phyloP scores from a whole-genome alignment of 2,329 filamentous ascomycete species.

The Ascochyta clinopodiicola region DNA sequence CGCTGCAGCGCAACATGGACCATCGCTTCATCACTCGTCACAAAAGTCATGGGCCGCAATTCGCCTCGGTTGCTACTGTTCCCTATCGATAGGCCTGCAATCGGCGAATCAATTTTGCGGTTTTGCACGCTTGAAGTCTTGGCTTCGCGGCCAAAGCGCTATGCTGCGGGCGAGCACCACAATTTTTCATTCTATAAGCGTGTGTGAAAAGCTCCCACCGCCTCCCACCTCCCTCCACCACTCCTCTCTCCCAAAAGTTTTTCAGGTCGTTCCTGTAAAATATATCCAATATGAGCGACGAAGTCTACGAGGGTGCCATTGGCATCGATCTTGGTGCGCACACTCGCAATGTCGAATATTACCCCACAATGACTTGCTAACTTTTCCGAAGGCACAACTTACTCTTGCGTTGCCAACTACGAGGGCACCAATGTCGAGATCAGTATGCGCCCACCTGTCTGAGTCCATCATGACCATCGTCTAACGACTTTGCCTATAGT shows the following conservation, averaged over 20 bases:
- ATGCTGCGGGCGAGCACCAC: conserved; percentile 21
- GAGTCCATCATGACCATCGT: conserved; percentile 8
- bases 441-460: conserved; percentile 63
- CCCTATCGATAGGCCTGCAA: conserved; percentile 16
- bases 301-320: conserved; percentile 99
- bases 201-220: conserved; percentile 31
- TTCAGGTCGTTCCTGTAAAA: conserved; percentile 39
- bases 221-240: conserved; percentile 41
- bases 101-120: conserved; percentile 21
- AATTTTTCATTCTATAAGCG: conserved; percentile 22
- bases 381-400: conserved; percentile 81
- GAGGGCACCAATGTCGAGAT: conserved; percentile 99
- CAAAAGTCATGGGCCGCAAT: conserved; percentile 5
- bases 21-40: not conserved
- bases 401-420: conserved; percentile 99
- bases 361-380: conserved; percentile 43
- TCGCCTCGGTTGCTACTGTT: conserved; percentile 13
- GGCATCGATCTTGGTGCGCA: conserved; percentile 96
- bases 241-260: conserved; percentile 38
- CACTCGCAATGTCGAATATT: conserved; percentile 24
- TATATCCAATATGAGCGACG: conserved; percentile 81
- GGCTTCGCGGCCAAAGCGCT: conserved; percentile 17
- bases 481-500: conserved; percentile 57
- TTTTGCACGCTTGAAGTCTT: conserved; percentile 7
- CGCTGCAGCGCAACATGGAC: not conserved